Base-by-base conservation (phyloP, 257 asterid species). In the Capsicum pubescens region DNA sequence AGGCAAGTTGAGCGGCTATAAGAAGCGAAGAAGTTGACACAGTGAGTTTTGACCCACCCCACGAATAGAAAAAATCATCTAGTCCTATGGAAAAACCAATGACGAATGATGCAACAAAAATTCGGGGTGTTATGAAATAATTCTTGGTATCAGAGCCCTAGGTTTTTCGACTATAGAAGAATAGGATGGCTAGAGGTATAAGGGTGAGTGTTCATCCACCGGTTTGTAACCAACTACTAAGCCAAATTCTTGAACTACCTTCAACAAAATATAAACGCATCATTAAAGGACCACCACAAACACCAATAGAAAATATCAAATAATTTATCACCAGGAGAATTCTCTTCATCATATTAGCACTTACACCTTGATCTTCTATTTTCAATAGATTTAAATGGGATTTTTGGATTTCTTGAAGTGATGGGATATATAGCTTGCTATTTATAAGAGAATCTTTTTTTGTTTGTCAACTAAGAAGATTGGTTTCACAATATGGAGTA, bases 11-110 rank as follows among this genome's bases (percentile, higher is more conserved):
- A 14, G 44, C 9, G 6, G 81, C 61, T 2, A 76, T 21, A 3
- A 76, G 63, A 15, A 76, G 81, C 0, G 81, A 76, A 2, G 81
- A 76, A 6, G 71, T 64, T 64, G 71, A 64, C 42, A 64, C 17
- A 8, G 71, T 44, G 9, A 64, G 71, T 26, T 64, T 64, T 2
- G 71, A 64, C 44, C 44, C 71, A 3, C 71, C 71, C 71, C 44
- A 64, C 0, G 71, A 64, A 11, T 64, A 26, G 1, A 26, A 2
- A 12, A 26, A 64, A 26, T 11, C 44, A 0, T 64, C 44, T 1
- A 64, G 5, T 26, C 71, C 71, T 2, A 7, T 26, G 15, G 5
- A 1, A 26, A 64, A 1, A 1, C 71, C 71, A 64, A 64, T 64
- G 17, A 64, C 0, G 4, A 26, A 26, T 1, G 44, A 5, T 2